Conservation (phyloP, 306 rosid species). For the Trichosanthes cucumerina region DNA sequence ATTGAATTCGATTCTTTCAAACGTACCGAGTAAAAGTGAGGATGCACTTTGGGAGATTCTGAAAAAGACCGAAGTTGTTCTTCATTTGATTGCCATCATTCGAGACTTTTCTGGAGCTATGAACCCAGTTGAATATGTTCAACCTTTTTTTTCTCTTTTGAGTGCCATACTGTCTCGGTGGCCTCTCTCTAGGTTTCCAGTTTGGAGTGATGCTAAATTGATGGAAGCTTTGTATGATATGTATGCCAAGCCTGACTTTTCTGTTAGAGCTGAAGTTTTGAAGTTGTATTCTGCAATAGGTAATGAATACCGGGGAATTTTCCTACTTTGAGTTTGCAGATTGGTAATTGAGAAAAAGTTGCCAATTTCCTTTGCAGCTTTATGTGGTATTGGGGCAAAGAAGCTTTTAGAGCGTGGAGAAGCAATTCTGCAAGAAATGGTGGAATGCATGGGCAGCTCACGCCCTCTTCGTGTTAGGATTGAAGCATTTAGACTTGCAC, state of each 20-base stretch:
- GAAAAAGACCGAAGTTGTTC: constrained; percentile 31
- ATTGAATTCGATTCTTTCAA: constrained; percentile 46
- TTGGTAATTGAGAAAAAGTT: not conserved
- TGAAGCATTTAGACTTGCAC: constrained; percentile 73
- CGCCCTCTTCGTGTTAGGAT: constrained; percentile 44
- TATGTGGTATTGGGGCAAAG: constrained; percentile 57
- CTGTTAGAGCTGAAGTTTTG: constrained; percentile 41
- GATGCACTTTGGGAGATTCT: constrained; percentile 50
- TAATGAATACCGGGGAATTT: constrained; percentile 20
- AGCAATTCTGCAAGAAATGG: constrained; percentile 36
- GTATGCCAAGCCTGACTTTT: constrained; percentile 25
- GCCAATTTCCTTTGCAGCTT: constrained; percentile 37
- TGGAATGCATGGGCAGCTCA: constrained; percentile 56
- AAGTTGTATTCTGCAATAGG: constrained; percentile 77
- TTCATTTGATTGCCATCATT: constrained; percentile 31
- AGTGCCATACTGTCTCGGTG: constrained; percentile 57
- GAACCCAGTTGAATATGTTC: constrained; percentile 36
- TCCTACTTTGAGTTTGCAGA: not conserved
- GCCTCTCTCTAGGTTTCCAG: constrained; percentile 59
- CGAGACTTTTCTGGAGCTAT: constrained; percentile 23
- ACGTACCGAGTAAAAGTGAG: constrained; percentile 36
- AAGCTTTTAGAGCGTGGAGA: constrained; percentile 54
- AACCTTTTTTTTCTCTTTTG: constrained; percentile 59
- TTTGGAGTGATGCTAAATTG: constrained; percentile 45
- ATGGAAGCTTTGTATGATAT: constrained; percentile 37